phyloP scores from a whole-genome alignment of 2,329 filamentous ascomycete genomes.

The Hypoxylon sp. region DNA sequence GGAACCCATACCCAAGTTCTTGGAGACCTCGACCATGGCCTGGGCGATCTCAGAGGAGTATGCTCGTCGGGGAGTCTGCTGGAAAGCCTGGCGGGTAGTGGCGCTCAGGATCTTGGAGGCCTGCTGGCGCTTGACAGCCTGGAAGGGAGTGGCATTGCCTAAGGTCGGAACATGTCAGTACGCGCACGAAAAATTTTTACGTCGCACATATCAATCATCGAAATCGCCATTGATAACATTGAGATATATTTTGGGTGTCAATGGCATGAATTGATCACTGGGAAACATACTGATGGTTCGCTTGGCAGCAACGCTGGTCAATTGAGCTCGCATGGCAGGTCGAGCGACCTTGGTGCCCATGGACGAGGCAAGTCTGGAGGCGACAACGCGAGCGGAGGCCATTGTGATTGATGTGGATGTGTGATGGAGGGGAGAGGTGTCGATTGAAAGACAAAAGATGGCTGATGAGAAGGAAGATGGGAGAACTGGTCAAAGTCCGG shows the following conservation, averaged over 20 bases:
- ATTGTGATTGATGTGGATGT: conserved; percentile 74
- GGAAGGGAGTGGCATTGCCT: conserved; percentile 74
- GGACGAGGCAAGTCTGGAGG: conserved; percentile 82
- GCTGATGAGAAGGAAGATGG: conserved; percentile 47
- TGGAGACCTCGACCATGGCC: conserved; percentile 90
- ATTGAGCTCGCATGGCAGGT: conserved; percentile 77
- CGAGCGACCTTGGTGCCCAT: conserved; percentile 85
- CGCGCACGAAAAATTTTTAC: conserved; percentile 28
- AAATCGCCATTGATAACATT: conserved; percentile 42
- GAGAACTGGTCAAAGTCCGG: conserved; percentile 44
- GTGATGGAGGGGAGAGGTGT: conserved; percentile 61
- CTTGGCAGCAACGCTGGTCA: conserved; percentile 75
- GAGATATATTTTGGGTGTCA: conserved; percentile 4
- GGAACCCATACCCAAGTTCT: conserved; percentile 90
- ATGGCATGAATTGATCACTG: conserved; percentile 32
- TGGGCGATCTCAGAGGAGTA: conserved; percentile 92
- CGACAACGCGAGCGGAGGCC: conserved; percentile 83
- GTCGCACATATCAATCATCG: conserved; percentile 12
- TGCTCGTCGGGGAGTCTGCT: conserved; percentile 74
- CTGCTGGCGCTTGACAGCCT: conserved; percentile 83
- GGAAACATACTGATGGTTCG: conserved; percentile 79
- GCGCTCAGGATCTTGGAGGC: conserved; percentile 76
- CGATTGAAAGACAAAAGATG: conserved; percentile 54
- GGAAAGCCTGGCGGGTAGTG: conserved; percentile 76
- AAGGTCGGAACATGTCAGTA: conserved; percentile 54